These are phyloP conservation scores for Sequoiadendron giganteum DNA, from an alignment of 75 land plant species.

Conservation along the genomic window DNA sequence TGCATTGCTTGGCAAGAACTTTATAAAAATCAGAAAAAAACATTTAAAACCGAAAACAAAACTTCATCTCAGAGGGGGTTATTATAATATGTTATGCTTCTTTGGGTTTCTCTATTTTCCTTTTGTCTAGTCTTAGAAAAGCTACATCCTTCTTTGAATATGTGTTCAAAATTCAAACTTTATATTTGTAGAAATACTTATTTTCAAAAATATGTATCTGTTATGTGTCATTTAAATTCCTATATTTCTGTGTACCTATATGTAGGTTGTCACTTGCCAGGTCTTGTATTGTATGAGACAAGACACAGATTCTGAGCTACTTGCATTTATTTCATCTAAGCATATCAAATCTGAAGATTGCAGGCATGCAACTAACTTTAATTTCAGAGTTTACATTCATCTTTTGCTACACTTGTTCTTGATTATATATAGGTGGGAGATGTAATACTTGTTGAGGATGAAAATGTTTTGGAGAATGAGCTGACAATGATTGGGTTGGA, in stretches of 20 bases:
- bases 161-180: not conserved
- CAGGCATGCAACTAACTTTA: not conserved
- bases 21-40: too few relatives aligned
- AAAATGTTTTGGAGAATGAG: slow-evolving; percentile 61
- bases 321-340: not conserved
- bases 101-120: not conserved
- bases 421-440: slow-evolving; percentile 64
- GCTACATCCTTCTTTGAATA: not conserved
- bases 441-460: slow-evolving; percentile 78
- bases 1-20: too few relatives aligned
- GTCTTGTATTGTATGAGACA: not conserved
- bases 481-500: slow-evolving; percentile 51
- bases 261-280: not conserved
- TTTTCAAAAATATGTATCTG: not conserved
- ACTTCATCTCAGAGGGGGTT: too few relatives aligned
- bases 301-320: not conserved
- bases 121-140: not conserved
- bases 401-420: not conserved
- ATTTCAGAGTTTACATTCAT: not conserved
- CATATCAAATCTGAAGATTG: not conserved
- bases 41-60: too few relatives aligned
- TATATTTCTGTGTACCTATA: not conserved
- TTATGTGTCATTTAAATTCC: not conserved
- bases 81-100: not conserved
- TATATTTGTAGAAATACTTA: not conserved